Evolutionary conservation across 2,329 filamentous ascomycete species (phyloP).

Genomic region (Aureobasidium sp.): DNA sequence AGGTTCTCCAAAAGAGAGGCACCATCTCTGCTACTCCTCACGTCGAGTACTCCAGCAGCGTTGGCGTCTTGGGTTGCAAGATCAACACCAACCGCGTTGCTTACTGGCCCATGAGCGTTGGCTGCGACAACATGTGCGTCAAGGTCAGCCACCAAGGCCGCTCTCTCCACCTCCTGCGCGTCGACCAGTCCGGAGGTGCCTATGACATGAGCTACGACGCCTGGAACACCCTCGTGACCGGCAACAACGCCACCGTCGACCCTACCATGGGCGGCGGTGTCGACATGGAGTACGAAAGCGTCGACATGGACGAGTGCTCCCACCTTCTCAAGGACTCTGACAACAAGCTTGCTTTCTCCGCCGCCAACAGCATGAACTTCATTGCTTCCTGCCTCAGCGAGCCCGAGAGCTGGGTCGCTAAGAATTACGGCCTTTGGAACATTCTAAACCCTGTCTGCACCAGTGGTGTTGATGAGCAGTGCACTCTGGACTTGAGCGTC

Average conservation of each 20-base stretch:
- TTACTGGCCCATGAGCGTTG: slow-evolving; percentile 50
- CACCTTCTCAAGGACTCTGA: slow-evolving; percentile 38
- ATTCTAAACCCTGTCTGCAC: slow-evolving; percentile 41
- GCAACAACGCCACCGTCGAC: slow-evolving; percentile 40
- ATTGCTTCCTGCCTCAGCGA: slow-evolving; percentile 31
- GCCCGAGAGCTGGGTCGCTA: slow-evolving; percentile 45
- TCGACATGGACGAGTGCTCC: slow-evolving; percentile 44
- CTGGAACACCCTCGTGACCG: slow-evolving; percentile 53
- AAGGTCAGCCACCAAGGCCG: slow-evolving; percentile 42
- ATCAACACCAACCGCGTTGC: slow-evolving; percentile 55
- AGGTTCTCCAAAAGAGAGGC: slow-evolving; percentile 14
- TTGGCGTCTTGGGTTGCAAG: slow-evolving; percentile 55
- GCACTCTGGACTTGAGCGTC: slow-evolving; percentile 24
- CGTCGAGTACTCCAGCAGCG: slow-evolving; percentile 49
- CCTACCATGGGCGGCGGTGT: slow-evolving; percentile 47
- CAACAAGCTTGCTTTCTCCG: slow-evolving; percentile 47
- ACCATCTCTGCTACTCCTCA: slow-evolving; percentile 44
- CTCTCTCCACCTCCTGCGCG: slow-evolving; percentile 50
- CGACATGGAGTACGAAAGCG: slow-evolving; percentile 45
- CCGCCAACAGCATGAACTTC: slow-evolving; percentile 53
- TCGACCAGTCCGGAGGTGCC: slow-evolving; percentile 51
- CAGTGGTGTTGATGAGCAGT: slow-evolving; percentile 27
- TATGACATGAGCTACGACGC: slow-evolving; percentile 56
- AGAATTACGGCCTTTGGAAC: slow-evolving; percentile 46
- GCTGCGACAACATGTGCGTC: slow-evolving; percentile 53